Evolutionary conservation across 306 rosid genomes (phyloP), one percentile per base, ranked within the genome.

Genomic region (Citrullus mucosospermus): DNA sequence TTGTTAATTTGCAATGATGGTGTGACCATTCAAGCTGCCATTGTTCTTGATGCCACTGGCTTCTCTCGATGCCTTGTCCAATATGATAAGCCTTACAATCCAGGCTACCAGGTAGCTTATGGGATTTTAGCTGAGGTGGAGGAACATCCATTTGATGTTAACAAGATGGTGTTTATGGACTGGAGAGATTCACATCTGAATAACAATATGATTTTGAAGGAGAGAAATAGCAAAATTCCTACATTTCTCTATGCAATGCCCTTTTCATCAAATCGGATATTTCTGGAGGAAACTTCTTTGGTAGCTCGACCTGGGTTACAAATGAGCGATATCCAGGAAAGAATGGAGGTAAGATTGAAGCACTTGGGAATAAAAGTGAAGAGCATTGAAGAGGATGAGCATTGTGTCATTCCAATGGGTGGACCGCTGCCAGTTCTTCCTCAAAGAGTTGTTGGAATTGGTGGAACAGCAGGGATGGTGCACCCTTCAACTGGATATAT

Each of bases 401-500:
- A 85, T 41, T 95, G 99, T 83, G 89, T 95, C 66, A 95, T 92
- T 88, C 99, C 97, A 15, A 95, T 95, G 99, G 99, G 99, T 7
- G 98, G 99, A 7, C 97, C 96, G 22, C 96, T 95, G 16, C 99
- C 97, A 0, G 90, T 95, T 86, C 96, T 95, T 16, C 97, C 99
- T 17, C 98, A 95, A 78, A 88, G 99, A 82, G 97, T 95, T 46
- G 89, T 92, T 76, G 98, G 99, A 80, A 90, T 95, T n/a, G 99
- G 99, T 1, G 99, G 99, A 30, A 92, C 99, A 4, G 99, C 99
- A 0, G 98, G 99, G 77, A 95, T 96, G 99, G 98, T 96, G 77
- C 99, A 95, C 82, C 99, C 99, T 74, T 95, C 98, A 22, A 95
- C 99, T 0, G 99, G 99, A 61, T 95, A 95, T 73, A 95, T 95